Conservation (phyloP, 2,329 filamentous ascomycete species). For the Sarocladium kiliense region DNA sequence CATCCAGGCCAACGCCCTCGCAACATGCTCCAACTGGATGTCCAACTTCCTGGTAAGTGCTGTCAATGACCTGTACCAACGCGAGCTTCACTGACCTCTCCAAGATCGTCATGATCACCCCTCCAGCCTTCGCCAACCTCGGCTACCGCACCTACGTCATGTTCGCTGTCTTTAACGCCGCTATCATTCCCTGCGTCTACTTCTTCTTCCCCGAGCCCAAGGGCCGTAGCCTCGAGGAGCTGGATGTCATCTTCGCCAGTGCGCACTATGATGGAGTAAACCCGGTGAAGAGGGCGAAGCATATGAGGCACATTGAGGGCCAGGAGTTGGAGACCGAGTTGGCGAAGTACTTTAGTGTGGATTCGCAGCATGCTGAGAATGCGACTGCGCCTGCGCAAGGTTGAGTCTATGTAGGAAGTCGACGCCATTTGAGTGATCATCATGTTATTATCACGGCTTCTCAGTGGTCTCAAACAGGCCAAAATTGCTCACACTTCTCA, state of each 20-base stretch:
- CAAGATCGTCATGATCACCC: conserved; percentile 64
- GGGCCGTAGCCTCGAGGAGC: conserved; percentile 23
- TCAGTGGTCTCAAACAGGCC: too few relatives aligned
- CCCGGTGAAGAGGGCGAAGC: conserved; percentile 21
- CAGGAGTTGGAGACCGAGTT: conserved; percentile 21
- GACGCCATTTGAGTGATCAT: too few relatives aligned
- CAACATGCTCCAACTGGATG: conserved; percentile 54
- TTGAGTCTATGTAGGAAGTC: too few relatives aligned
- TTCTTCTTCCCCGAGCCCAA: conserved; percentile 23
- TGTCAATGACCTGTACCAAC: too few relatives aligned
- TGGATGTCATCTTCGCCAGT: conserved; percentile 22
- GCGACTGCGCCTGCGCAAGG: background rate
- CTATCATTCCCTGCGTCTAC: conserved; percentile 35
- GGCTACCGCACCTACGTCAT: conserved; percentile 49
- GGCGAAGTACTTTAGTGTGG: conserved; percentile 22
- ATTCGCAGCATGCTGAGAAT: background rate
- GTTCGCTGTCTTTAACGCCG: conserved; percentile 38
- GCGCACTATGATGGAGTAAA: conserved; percentile 20
- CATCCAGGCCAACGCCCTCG: conserved; percentile 49
- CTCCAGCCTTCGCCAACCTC: conserved; percentile 59
- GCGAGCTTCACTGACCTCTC: too few relatives aligned
- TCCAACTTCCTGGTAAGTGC: conserved; percentile 58
- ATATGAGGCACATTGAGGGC: conserved; percentile 21
- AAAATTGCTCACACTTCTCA: too few relatives aligned
- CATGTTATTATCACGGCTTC: too few relatives aligned